Conservation (phyloP, 2,329 filamentous ascomycete genomes). For the Hypoxylon sp. region DNA sequence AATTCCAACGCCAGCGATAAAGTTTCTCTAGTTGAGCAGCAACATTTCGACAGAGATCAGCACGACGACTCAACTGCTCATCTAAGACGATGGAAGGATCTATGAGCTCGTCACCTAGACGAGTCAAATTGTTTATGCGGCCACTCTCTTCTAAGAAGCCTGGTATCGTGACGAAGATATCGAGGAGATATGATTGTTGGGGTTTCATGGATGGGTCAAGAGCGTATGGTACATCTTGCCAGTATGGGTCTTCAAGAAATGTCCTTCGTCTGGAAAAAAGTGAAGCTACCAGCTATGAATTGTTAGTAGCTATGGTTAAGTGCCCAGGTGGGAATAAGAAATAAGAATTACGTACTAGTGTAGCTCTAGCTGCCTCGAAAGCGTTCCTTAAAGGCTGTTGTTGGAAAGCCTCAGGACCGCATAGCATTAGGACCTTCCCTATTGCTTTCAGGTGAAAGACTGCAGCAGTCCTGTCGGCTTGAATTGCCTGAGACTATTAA, state of each 20-base stretch:
- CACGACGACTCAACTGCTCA: slow-evolving; percentile 11
- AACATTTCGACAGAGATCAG: slow-evolving; percentile 24
- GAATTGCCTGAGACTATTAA: slow-evolving; percentile 34
- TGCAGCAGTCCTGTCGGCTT: slow-evolving; percentile 38
- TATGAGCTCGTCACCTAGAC: slow-evolving; percentile 7
- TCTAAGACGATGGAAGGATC: slow-evolving; percentile 16
- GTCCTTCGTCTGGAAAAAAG: slow-evolving; percentile 36
- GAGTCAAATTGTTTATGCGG: slow-evolving; percentile 15
- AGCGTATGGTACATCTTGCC: slow-evolving; percentile 41
- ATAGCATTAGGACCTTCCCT: slow-evolving; percentile 34
- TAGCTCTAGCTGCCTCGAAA: slow-evolving; percentile 44
- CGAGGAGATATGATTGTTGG: slow-evolving; percentile 39
- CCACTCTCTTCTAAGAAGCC: slow-evolving; percentile 38
- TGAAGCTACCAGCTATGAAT: slow-evolving; percentile 35
- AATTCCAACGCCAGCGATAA: slow-evolving; percentile 44
- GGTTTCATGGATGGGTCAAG: slow-evolving; percentile 36
- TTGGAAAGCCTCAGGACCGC: slow-evolving; percentile 41
- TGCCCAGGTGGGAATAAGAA: no score
- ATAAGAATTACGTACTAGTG: slow-evolving; percentile 27
- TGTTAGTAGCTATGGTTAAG: slow-evolving; percentile 4
- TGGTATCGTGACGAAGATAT: slow-evolving; percentile 42
- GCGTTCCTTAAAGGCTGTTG: slow-evolving; percentile 41
- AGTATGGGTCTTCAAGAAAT: slow-evolving; percentile 41
- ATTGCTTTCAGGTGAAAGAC: slow-evolving; percentile 39
- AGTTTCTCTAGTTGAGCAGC: slow-evolving; percentile 36